Percentiles rank a stretch among this genome's conserved stretches.
Conservation (phyloP, 345 rosid species). For the Arabidopsis suecica region DNA sequence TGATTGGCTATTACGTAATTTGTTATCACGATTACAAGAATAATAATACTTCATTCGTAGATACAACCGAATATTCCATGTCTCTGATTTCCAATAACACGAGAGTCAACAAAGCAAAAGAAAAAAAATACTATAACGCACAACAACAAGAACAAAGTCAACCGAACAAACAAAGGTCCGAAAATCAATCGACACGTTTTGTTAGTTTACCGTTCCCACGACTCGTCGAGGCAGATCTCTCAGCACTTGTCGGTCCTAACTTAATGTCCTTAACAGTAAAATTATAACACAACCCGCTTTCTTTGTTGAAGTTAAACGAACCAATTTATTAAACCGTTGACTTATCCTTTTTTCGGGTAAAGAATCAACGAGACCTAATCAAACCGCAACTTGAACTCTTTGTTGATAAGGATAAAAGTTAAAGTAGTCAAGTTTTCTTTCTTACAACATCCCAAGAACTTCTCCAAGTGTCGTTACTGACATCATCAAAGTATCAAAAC, state of each 20-base stretch:
- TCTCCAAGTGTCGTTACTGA: slow-evolving; percentile 44
- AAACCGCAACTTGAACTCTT: slow-evolving; percentile 33
- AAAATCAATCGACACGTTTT: slow-evolving; percentile 39
- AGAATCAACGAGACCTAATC: slow-evolving; percentile 39
- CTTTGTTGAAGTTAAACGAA: slow-evolving; percentile 32
- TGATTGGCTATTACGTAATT: slow-evolving; percentile 11
- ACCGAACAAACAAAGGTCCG: slow-evolving; percentile 32
- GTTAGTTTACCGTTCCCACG: slow-evolving; percentile 42
- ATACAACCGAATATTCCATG: slow-evolving; percentile 38
- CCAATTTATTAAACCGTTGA: slow-evolving; percentile 38
- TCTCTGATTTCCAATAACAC: slow-evolving; percentile 17
- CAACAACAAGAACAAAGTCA: slow-evolving; percentile 31
- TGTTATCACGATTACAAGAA: slow-evolving; percentile 10
- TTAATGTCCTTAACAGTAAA: slow-evolving; percentile 6
- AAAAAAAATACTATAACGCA: neutral
- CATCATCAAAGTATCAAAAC: slow-evolving; percentile 41
- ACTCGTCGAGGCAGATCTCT: slow-evolving; percentile 20
- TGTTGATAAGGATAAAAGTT: slow-evolving; percentile 34
- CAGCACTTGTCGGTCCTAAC: slow-evolving; percentile 35
- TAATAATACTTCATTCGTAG: slow-evolving; percentile 4
- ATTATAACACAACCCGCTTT: slow-evolving; percentile 28
- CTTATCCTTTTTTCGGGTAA: slow-evolving; percentile 23
- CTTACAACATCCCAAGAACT: slow-evolving; percentile 36
- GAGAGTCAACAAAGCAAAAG: slow-evolving; percentile 16
- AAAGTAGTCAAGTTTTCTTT: slow-evolving; percentile 17